Evolutionary conservation across 2,329 filamentous ascomycete species (phyloP).

Genomic region (Arthrobotrys iridis): DNA sequence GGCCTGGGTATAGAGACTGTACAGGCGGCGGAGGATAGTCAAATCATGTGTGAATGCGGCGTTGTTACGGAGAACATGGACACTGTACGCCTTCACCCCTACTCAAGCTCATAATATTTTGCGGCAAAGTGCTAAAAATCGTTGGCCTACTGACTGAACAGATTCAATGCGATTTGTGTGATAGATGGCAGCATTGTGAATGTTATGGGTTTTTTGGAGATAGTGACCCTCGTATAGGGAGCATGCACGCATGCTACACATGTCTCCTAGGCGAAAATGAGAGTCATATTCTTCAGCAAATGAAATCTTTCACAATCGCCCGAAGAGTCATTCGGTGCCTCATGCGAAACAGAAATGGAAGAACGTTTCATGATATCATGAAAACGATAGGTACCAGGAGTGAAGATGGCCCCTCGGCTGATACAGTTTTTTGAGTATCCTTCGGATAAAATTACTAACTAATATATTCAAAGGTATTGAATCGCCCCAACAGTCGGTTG

Average conservation of each 20-base stretch:
- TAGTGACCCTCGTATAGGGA: slow-evolving; percentile 55
- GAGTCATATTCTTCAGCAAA: slow-evolving; percentile 54
- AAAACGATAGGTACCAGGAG: slow-evolving; percentile 48
- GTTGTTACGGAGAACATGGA: slow-evolving; percentile 2
- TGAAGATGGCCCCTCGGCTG: slow-evolving; percentile 22
- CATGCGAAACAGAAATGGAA: slow-evolving; percentile 27
- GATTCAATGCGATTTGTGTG: slow-evolving; percentile 57
- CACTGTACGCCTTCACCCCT: background rate
- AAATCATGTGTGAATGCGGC: slow-evolving; percentile 28
- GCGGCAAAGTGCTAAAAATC: background rate
- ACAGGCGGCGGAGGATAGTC: background rate
- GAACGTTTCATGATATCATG: slow-evolving; percentile 52
- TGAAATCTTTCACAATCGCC: slow-evolving; percentile 56
- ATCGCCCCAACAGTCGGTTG: slow-evolving; percentile 47
- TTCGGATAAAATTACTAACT: background rate
- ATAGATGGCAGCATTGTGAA: slow-evolving; percentile 57
- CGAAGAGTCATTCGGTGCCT: slow-evolving; percentile 55
- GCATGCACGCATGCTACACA: slow-evolving; percentile 57
- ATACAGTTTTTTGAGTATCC: background rate
- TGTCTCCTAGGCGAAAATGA: slow-evolving; percentile 56
- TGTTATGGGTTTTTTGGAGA: slow-evolving; percentile 57
- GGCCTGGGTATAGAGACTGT: background rate
- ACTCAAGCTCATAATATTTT: background rate
- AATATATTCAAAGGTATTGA: slow-evolving; percentile 1
- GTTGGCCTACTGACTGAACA: background rate